Conservation (phyloP, 805 yeast species). For the Wickerhamiella occidentalis region DNA sequence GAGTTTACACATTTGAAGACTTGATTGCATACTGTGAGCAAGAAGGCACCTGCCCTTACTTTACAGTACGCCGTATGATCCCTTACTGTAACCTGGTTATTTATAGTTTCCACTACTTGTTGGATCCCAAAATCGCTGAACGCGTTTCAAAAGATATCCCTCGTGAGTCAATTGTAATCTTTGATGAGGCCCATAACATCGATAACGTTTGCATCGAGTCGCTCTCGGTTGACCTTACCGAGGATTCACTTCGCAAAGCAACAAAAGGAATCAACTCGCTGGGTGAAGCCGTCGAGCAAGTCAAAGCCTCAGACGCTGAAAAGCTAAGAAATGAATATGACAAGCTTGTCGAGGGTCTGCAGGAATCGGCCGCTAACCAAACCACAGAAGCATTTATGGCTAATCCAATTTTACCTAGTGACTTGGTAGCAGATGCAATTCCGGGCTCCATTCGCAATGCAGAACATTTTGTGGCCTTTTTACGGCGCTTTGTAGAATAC, state of each 20-base stretch:
- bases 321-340: constrained; percentile 85
- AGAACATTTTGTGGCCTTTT: constrained; percentile 88
- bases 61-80: constrained; percentile 96
- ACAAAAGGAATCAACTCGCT: constrained; percentile 74
- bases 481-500: constrained; percentile 87
- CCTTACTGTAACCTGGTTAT: constrained; percentile 81
- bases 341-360: constrained; percentile 75
- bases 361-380: constrained; percentile 60
- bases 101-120: constrained; percentile 88
- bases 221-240: constrained; percentile 79
- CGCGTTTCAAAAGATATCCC: constrained; percentile 86
- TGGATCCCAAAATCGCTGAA: constrained; percentile 95
- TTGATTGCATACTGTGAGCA: constrained; percentile 64
- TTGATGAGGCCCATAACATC: constrained; percentile 97
- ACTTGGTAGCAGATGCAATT: constrained; percentile 78
- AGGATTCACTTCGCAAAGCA: constrained; percentile 76
- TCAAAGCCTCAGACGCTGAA: constrained; percentile 68
- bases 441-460: constrained; percentile 97
- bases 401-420: constrained; percentile 77
- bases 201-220: constrained; percentile 98
- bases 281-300: constrained; percentile 71
- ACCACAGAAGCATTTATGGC: constrained; percentile 63
- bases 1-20: constrained; percentile 89
- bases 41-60: constrained; percentile 85
- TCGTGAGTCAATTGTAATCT: constrained; percentile 84